Base-by-base conservation (phyloP, 345 rosid species). In the Pugionium dolabratum region DNA sequence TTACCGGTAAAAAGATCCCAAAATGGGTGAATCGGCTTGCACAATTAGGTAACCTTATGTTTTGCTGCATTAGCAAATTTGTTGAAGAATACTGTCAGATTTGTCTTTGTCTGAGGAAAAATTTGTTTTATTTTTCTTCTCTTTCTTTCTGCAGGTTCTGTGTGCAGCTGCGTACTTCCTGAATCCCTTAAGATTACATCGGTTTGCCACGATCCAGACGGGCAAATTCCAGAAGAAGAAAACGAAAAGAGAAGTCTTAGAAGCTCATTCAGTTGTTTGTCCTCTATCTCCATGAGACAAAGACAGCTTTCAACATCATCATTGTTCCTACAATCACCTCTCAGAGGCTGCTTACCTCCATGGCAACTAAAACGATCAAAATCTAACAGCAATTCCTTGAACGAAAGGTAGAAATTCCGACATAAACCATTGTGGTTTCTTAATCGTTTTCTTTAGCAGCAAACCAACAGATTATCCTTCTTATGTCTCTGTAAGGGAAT, bases 1-100 rank as follows among this genome's bases (percentile, higher is more conserved):
- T 88, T 58, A 90, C 97, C 0, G 92, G 95, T 4, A 90, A 88
- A 42, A 66, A 65, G 37, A 85, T 86, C 65, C 97, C 99, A 0
- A 88, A 86, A 76, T 94, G 97, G 99, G 95, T 90, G 61, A 94
- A 94, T 57, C 87, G 99, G 5, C 89, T 94, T 31, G 97, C 97
- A 1, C 78, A 64, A 74, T 85, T 94, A 83, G 96, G 98, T 93
- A 84, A 18, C 1, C 0, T 18, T 2, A 2, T 7, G 5, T 44
- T 44, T 32, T 61, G 1, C 44, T 9, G 32, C 63, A 45, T 52
- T 67, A 11, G 37, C 9, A 42, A 64, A 18, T 18, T 18, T 18
- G 18, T 18, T 18, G 18, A 18, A 18, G 18, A 18, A 18, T 18
- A 18, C 18, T 18, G 18, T 18, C 18, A 18, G 18, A 18, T 18